Evolutionary conservation across 2,329 filamentous ascomycete genomes (phyloP).

Genomic region (Colletotrichum orchidophilum): DNA sequence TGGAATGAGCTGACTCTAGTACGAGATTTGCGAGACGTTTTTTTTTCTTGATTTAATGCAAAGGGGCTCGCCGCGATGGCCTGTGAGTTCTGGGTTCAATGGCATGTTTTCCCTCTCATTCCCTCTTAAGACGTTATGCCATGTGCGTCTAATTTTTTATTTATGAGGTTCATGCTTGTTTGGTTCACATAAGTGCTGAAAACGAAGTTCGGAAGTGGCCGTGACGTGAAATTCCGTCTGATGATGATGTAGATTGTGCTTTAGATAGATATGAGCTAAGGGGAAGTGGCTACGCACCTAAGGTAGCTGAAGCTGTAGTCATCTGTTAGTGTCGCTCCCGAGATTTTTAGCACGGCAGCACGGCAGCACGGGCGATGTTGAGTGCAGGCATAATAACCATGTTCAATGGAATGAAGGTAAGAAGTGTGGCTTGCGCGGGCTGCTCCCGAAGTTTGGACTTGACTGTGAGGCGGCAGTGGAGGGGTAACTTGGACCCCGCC

Average conservation of each 20-base stretch:
- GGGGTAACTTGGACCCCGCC: not conserved
- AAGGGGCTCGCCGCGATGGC: not conserved
- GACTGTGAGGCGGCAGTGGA: not conserved
- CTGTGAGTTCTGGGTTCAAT: not conserved
- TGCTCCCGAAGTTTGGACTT: not conserved
- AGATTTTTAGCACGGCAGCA: no score
- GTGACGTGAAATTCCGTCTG: conserved; percentile 17
- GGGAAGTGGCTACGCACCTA: not conserved
- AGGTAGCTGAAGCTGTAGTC: not conserved
- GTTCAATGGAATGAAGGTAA: not conserved
- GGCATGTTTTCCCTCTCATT: not conserved
- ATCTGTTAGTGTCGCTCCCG: not conserved
- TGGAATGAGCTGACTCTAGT: conserved; percentile 25
- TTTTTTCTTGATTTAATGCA: conserved; percentile 12
- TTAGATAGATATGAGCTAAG: not conserved
- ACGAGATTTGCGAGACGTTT: conserved; percentile 14
- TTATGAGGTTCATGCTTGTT: conserved; percentile 18
- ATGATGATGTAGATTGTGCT: not conserved
- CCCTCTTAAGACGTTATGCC: not conserved
- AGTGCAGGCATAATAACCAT: no score
- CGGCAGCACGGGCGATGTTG: not conserved
- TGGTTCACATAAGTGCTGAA: not conserved
- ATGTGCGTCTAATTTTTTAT: not conserved
- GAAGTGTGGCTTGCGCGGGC: conserved; percentile 15
- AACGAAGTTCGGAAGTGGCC: conserved; percentile 24